Base-by-base conservation (phyloP, 2,329 filamentous ascomycete genomes). In the Cladosporium cucumerinum region DNA sequence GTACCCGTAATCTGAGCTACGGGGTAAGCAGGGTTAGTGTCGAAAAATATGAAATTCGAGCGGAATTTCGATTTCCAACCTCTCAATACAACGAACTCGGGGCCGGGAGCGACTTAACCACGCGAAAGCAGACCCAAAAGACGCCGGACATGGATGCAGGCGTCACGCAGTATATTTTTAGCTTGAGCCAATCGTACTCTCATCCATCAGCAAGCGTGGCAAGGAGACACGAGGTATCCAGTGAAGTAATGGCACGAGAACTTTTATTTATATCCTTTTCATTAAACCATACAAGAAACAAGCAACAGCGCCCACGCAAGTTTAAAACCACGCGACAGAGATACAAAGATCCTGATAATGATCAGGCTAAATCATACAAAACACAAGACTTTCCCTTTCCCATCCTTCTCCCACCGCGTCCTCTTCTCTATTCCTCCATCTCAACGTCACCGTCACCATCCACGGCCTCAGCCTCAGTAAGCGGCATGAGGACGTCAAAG, bases 401-500 rank as follows among this genome's bases (percentile, higher is more conserved):
- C 5, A 12, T 52, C 7, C 10, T 8, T 8, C 7, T 36, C n/a
- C n/a, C 5, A 8, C 51, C 23, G 18, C 54, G 3, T 39, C n/a
- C 28, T 21, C 30, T 21, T 52, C 52, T 23, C 39, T 46, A 46
- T 14, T 63, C 67, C 21, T 67, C 66, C 71, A 69, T 70, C 51
- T 72, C 68, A 5, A 69, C 68, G 66, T 72, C 70, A 3, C 61
- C 61, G 28, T 64, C 61, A 12, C 46, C 55, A 21, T 57, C 61
- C n/a, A 36, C 32, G 14, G 32, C 26, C 54, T 64, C 61, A 2
- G 46, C 52, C 52, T 52, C 46, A 12, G 52, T 64, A 8, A 64
- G 28, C 5, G 59, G 59, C 59, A 61, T 61, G 21, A 97, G 82
- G 51, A 99, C 89, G 80, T 98, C 93, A 78, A 98, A 98, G 23